phyloP scores from a whole-genome alignment of 2,329 filamentous ascomycete genomes.

The Paecilomyces formosus region DNA sequence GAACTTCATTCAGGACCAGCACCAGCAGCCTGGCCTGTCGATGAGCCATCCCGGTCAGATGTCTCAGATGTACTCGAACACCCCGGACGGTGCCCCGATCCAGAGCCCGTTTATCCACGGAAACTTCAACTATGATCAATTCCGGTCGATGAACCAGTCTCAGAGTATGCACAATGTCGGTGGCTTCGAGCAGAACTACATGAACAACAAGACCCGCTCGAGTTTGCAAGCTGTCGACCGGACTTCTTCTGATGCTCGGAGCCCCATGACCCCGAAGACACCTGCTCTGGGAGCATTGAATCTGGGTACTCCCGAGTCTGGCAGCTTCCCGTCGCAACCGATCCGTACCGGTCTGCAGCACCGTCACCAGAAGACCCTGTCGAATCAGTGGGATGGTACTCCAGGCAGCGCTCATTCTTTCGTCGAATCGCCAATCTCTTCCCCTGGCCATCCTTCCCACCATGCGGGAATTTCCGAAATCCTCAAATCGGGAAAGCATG shows the following conservation, averaged over 20 bases:
- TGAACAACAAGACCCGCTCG: conserved; percentile 52
- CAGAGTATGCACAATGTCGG: conserved; percentile 29
- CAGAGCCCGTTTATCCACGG: conserved; percentile 77
- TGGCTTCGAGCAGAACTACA: conserved; percentile 49
- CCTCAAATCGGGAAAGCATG: conserved; percentile 71
- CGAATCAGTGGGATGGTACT: conserved; percentile 85
- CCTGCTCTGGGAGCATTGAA: conserved; percentile 65
- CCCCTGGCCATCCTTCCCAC: conserved; percentile 51
- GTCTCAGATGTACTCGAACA: conserved; percentile 73
- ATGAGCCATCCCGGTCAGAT: conserved; percentile 63
- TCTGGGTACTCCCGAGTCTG: conserved; percentile 63
- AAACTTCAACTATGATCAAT: conserved; percentile 70
- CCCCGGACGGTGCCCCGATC: conserved; percentile 84
- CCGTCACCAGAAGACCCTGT: conserved; percentile 71
- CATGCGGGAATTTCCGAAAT: conserved; percentile 81
- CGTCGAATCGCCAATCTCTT: conserved; percentile 81
- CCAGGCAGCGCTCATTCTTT: conserved; percentile 78
- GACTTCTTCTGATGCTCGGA: conserved; percentile 66
- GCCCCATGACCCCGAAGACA: conserved; percentile 82
- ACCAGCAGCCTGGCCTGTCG: conserved; percentile 43
- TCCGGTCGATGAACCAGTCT: conserved; percentile 50
- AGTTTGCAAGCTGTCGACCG: conserved; percentile 60
- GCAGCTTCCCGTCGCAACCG: conserved; percentile 67
- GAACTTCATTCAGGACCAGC: conserved; percentile 45
- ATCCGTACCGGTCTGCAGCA: conserved; percentile 59